A percentile compares a stretch with the other conserved stretches of the same genome.
Conservation (phyloP, 257 asterid genomes). For the Schizonepeta tenuifolia region DNA sequence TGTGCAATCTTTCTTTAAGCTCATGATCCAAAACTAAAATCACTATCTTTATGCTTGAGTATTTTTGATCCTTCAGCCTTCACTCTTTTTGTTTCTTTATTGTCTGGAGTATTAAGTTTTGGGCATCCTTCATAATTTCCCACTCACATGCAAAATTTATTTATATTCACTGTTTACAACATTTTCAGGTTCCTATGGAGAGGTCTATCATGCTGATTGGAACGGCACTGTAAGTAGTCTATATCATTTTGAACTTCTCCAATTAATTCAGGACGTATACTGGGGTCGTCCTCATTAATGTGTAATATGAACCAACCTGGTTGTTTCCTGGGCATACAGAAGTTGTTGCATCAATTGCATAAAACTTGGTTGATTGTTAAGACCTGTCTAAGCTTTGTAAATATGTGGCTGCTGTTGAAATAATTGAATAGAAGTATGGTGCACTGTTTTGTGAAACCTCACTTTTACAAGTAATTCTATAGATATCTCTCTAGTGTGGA, state of each 20-base stretch:
- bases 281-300: not conserved
- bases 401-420: not conserved
- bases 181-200: slow-evolving; percentile 95
- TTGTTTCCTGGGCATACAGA: not conserved
- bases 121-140: slow-evolving; percentile 25
- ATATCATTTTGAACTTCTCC: slow-evolving; percentile 25
- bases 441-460: slow-evolving; percentile 4
- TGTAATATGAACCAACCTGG: not conserved
- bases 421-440: not conserved
- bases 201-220: slow-evolving; percentile 99
- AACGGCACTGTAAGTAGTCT: slow-evolving; percentile 90
- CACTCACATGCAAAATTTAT: slow-evolving; percentile 16
- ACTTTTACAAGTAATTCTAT: not conserved
- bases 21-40: slow-evolving; percentile 13
- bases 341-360: not conserved
- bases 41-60: slow-evolving; percentile 22
- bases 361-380: not conserved
- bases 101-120: slow-evolving; percentile 11
- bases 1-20: slow-evolving; percentile 18
- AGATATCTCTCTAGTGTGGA: not conserved
- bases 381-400: slow-evolving; percentile 10
- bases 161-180: slow-evolving; percentile 13
- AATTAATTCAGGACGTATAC: not conserved
- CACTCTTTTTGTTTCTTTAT: slow-evolving; percentile 9
- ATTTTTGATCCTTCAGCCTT: not conserved